Conservation (phyloP, 306 rosid genomes). For the Malus fusca region DNA sequence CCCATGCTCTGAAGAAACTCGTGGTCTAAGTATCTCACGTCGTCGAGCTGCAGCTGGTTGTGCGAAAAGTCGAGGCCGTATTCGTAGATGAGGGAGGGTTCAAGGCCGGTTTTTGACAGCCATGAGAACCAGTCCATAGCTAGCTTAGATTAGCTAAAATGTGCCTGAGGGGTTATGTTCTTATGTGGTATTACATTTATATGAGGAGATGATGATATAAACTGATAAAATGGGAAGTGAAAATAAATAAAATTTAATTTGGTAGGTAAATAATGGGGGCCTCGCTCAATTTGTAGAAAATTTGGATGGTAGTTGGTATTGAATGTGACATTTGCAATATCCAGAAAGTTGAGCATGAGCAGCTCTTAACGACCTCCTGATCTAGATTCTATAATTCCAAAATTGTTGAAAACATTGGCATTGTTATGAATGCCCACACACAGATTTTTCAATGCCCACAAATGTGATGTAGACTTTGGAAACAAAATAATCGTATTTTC, state of each 20-base stretch:
- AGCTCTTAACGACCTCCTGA: neutral
- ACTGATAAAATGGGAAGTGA: neutral
- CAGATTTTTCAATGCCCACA: no score
- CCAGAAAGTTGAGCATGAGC: neutral
- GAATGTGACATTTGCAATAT: neutral
- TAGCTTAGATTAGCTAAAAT: neutral
- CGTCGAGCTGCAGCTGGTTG: conserved; percentile 56
- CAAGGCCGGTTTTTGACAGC: conserved; percentile 70
- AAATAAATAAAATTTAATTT: conserved; percentile 13
- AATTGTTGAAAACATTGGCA: no score
- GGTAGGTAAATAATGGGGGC: conserved; percentile 21
- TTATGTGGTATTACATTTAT: neutral
- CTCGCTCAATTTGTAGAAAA: conserved; percentile 5
- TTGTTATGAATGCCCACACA: no score
- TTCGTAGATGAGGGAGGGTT: conserved; percentile 56
- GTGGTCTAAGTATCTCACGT: conserved; percentile 63
- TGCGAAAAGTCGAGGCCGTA: conserved; percentile 67
- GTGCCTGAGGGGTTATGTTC: neutral
- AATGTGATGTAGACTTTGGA: no score
- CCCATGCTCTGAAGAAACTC: conserved; percentile 91
- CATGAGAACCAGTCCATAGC: conserved; percentile 96
- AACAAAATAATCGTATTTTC: no score
- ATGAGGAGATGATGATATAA: conserved; percentile 19
- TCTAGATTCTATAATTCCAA: neutral
- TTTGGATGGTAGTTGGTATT: conserved; percentile 38